Evolutionary conservation across 148 eudicot species (phyloP), one percentile per base, ranked within the genome.

Genomic region (Spergularia marina): DNA sequence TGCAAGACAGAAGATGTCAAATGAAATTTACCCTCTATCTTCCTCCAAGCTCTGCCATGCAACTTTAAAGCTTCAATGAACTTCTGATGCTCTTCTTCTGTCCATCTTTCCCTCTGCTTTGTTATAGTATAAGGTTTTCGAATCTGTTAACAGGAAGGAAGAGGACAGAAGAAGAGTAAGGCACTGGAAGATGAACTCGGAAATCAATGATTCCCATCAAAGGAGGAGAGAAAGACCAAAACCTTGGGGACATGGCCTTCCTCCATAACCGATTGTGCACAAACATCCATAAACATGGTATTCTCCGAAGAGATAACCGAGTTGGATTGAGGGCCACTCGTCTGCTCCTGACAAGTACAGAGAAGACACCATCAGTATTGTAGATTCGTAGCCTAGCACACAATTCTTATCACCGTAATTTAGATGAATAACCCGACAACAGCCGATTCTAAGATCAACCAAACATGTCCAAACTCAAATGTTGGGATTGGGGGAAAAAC

Each of bases 81-180:
- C 83, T 83, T 94, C 64, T 87, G 77, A 76, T 94, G 98, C 82
- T 94, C 98, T 84, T 94, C 98, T 47, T 91, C 98, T 3, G 97
- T 88, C 98, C 98, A 93, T 83, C 90, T 83, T 68, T 94, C 94
- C 84, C 98, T 89, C 79, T 94, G 98, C 79, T 91, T 94, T 15
- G 97, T 87, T 30, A 94, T 91, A 23, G 97, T 91, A 78, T 94
- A 94, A 0, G 94, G 94, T 82, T 94, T 94, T 80, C 98, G 82
- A 69, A 84, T 84, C 98, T 93, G 76, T 72, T 71, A 30, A 12
- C 47, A 78, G 30, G 60, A 76, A 57, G 70, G 25, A 62, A 64
- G 36, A 70, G 66, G 82, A 71, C 61, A 59, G 75, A 71, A 68
- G 78, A 79, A 34, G 61, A 52, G 65, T 64, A 74, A 75, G 59